Base-by-base conservation (phyloP, 2,329 filamentous ascomycete genomes). In the Metarhizium robertsii region DNA sequence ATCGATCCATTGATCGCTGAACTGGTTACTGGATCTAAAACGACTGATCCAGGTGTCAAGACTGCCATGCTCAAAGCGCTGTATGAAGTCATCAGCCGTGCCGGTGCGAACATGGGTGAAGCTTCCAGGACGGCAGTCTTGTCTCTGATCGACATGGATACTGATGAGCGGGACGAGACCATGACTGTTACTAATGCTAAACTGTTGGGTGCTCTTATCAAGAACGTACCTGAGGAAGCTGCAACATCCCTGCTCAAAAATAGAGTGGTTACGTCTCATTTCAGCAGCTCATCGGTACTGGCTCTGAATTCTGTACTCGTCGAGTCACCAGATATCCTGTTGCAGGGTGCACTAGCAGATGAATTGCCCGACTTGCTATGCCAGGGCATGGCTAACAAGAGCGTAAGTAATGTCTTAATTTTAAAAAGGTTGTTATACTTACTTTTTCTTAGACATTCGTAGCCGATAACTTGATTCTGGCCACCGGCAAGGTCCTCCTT, bases 21-120 rank as follows among this genome's bases (percentile, higher is more conserved):
- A 72, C 80, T 99, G 50, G 91, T 97, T 20, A 88, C 94, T n/a
- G 94, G 94, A 50, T 94, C 91, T 30, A 96, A 92, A 77, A 97
- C 94, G 0, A 59, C 66, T 25, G 92, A 97, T 66, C 67, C 84
- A 6, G 92, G 92, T 49, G 94, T 99, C 60, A 89, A 84, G 72
- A 94, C 88, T 61, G 94, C 94, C 32, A 99, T 99, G 94, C 80
- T 99, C 65, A 96, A 95, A 76, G 94, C 94, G 3, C 74, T 99
- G 49, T 96, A 95, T 67, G 92, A 97, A 67, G 94, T 99, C 34
- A 87, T 99, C 58, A 92, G 90, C 77, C 96, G 96, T 72, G 92
- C 92, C 18, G 94, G 94, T 54, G 79, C 80, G 56, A 96, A 92
- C 72, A 99, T 99, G 94, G 92, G 89, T 64, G 94, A 97, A 65